Percentiles rank a stretch among this genome's conserved stretches.
These are phyloP conservation scores for Jackrogersella multiformis DNA, from an alignment of 495 filamentous ascomycete genomes.

Conservation along the genomic window DNA sequence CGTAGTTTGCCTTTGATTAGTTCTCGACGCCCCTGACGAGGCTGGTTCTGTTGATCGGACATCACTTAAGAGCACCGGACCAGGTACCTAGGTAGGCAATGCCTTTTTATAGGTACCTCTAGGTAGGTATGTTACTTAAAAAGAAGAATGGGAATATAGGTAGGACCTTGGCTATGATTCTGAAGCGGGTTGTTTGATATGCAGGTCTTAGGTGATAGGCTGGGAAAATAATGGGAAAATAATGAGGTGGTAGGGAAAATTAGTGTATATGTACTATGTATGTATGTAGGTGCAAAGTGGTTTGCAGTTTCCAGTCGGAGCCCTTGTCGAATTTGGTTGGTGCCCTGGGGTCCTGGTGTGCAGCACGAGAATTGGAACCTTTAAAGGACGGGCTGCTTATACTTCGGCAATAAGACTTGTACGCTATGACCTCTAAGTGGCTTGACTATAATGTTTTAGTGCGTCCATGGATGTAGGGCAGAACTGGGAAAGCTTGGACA, in stretches of 20 bases:
- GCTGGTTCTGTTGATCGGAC: conserved; percentile 11
- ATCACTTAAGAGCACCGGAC: too few relatives aligned
- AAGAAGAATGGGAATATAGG: neutral
- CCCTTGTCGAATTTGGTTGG: conserved; percentile 15
- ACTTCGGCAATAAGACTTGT: conserved; percentile 22
- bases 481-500: too few relatives aligned
- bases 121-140: neutral
- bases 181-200: neutral
- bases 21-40: conserved; percentile 13
- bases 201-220: conserved; percentile 18
- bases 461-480: too few relatives aligned
- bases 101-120: too few relatives aligned
- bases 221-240: conserved; percentile 7
- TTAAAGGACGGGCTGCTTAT: conserved; percentile 29
- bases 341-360: too few relatives aligned
- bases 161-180: conserved; percentile 3
- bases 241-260: too few relatives aligned
- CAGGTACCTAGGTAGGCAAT: too few relatives aligned
- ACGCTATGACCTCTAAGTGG: conserved; percentile 3
- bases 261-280: too few relatives aligned
- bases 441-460: conserved; percentile 12
- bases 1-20: conserved; percentile 42
- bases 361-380: conserved; percentile 28
- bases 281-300: conserved; percentile 7
- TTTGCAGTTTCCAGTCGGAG: conserved; percentile 4